These are phyloP conservation scores for Ramaria sp. DNA, from an alignment of 768 basidiomycete species.

Conservation along the genomic window DNA sequence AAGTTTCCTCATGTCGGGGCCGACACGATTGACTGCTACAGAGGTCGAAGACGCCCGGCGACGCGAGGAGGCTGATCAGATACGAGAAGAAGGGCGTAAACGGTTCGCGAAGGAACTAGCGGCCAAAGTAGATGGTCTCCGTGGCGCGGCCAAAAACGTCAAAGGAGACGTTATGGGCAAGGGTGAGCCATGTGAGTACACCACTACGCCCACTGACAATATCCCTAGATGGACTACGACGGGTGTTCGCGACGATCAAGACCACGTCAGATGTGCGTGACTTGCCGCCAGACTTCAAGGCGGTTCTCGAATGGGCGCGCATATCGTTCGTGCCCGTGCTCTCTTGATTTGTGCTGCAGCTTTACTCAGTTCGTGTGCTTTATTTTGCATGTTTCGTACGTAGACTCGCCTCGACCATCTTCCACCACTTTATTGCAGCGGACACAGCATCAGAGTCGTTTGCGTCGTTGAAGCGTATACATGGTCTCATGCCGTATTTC, in stretches of 20 bases:
- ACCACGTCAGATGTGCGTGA: conserved; percentile 63
- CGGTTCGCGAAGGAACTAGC: conserved; percentile 83
- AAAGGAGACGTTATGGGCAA: conserved; percentile 90
- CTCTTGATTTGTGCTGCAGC: background rate
- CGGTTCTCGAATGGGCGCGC: conserved; percentile 92
- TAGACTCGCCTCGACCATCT: conserved; percentile 92
- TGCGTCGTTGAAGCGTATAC: conserved; percentile 79
- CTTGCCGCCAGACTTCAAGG: conserved; percentile 75
- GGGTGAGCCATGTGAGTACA: conserved; percentile 30
- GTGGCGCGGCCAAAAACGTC: conserved; percentile 75
- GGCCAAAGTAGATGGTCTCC: conserved; percentile 71
- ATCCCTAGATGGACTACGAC: conserved; percentile 73
- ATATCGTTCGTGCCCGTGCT: conserved; percentile 63
- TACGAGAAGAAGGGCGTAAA: conserved; percentile 80
- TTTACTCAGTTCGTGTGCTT: background rate
- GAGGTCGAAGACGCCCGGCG: conserved; percentile 71
- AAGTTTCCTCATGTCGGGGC: conserved; percentile 74
- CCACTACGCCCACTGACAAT: background rate
- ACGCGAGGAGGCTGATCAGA: conserved; percentile 81
- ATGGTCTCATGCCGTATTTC: conserved; percentile 96
- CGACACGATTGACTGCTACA: conserved; percentile 52
- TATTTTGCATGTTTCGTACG: background rate
- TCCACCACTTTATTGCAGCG: conserved; percentile 88
- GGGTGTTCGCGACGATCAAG: conserved; percentile 84
- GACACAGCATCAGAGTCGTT: conserved; percentile 89